Evolutionary conservation across 2,329 filamentous ascomycete species (phyloP).

Genomic region (Bipolaris cookei): DNA sequence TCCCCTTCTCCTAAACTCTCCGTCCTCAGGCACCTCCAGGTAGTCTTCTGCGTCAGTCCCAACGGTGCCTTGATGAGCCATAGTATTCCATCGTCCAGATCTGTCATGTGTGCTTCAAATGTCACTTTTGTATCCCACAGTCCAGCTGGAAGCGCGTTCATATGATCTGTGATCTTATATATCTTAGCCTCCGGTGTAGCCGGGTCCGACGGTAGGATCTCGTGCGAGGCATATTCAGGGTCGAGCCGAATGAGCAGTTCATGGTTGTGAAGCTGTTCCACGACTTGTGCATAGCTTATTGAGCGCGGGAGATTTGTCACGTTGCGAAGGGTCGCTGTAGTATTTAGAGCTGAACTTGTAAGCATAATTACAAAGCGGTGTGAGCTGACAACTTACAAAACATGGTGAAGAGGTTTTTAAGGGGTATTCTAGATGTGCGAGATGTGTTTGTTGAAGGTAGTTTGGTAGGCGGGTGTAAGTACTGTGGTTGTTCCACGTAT

Average conservation of each 20-base stretch:
- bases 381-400: slow-evolving; percentile 32
- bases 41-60: slow-evolving; percentile 42
- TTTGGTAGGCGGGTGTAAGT: background rate
- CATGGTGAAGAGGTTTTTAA: slow-evolving; percentile 23
- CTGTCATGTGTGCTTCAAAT: slow-evolving; percentile 44
- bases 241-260: slow-evolving; percentile 48
- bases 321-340: slow-evolving; percentile 44
- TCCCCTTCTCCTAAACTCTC: slow-evolving; percentile 22
- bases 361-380: background rate
- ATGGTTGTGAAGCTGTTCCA: slow-evolving; percentile 41
- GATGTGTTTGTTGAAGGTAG: background rate
- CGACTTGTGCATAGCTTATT: slow-evolving; percentile 20
- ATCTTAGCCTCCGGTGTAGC: slow-evolving; percentile 36
- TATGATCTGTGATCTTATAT: slow-evolving; percentile 48
- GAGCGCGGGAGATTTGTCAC: slow-evolving; percentile 40
- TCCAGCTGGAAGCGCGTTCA: slow-evolving; percentile 45
- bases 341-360: slow-evolving; percentile 37
- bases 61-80: slow-evolving; percentile 48
- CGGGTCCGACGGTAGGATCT: slow-evolving; percentile 30
- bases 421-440: background rate
- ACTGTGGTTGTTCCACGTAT: background rate
- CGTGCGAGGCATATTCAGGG: slow-evolving; percentile 45
- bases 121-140: slow-evolving; percentile 47
- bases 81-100: slow-evolving; percentile 41
- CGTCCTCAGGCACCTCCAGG: slow-evolving; percentile 38